Evolutionary conservation across 495 filamentous ascomycete genomes (phyloP).

Genomic region (Geoglossum glabrum): DNA sequence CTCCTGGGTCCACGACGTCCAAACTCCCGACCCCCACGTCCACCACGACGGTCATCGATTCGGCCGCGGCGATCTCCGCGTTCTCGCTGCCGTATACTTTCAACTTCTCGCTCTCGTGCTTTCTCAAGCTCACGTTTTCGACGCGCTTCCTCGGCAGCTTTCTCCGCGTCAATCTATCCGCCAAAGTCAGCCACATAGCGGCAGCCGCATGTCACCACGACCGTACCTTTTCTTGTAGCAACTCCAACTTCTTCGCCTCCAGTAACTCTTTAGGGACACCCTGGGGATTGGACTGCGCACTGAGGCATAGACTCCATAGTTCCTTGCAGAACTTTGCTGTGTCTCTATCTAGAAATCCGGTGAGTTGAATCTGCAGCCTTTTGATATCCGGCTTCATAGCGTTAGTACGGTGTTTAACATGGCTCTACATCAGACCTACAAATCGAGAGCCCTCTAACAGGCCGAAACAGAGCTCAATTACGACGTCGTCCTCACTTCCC

Average conservation of each 20-base stretch:
- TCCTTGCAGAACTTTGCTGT: constrained; percentile 83
- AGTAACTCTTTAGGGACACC: constrained; percentile 87
- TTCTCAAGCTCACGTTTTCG: constrained; percentile 47
- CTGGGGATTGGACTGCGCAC: constrained; percentile 69
- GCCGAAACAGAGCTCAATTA: constrained; percentile 83
- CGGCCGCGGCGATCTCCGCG: constrained; percentile 49
- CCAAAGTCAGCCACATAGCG: not conserved
- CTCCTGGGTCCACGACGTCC: constrained; percentile 23
- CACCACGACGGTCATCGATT: constrained; percentile 31
- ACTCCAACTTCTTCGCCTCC: constrained; percentile 86
- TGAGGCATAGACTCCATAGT: constrained; percentile 76
- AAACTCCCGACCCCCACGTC: constrained; percentile 27
- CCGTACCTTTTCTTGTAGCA: constrained; percentile 77
- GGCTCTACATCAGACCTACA: constrained; percentile 32
- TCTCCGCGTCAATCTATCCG: constrained; percentile 58
- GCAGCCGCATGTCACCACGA: not conserved
- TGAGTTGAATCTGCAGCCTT: constrained; percentile 78
- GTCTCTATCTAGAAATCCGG: constrained; percentile 87
- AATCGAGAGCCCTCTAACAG: constrained; percentile 60
- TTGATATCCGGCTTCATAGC: constrained; percentile 76
- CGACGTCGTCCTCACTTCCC: constrained; percentile 80
- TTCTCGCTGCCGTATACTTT: constrained; percentile 50
- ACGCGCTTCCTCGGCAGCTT: constrained; percentile 54
- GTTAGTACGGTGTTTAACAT: not conserved
- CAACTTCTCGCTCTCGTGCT: constrained; percentile 35